Percentiles rank a stretch among this genome's conserved stretches.
phyloP scores from a whole-genome alignment of 148 eudicot species.

The Linanthus parryae region DNA sequence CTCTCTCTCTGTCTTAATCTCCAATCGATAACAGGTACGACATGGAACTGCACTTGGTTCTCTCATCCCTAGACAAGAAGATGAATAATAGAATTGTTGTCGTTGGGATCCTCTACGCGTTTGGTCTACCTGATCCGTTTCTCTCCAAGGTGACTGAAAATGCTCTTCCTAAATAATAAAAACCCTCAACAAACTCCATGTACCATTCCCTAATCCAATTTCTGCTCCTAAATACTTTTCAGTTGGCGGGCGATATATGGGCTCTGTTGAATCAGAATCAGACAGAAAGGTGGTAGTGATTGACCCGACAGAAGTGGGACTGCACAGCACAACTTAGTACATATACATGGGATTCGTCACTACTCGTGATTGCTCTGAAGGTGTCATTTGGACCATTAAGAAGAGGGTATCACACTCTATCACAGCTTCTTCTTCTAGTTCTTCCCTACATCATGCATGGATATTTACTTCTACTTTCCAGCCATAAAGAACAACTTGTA shows the following conservation, averaged over 20 bases:
- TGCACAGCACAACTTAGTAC: background rate
- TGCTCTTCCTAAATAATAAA: too few species aligned
- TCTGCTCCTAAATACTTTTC: too few species aligned
- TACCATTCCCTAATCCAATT: too few species aligned
- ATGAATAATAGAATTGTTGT: background rate
- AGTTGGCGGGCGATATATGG: background rate
- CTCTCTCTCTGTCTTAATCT: too few species aligned
- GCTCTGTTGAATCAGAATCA: background rate
- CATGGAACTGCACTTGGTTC: slow-evolving; percentile 1
- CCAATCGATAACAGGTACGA: slow-evolving; percentile 1
- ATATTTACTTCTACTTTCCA: too few species aligned
- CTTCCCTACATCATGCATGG: too few species aligned
- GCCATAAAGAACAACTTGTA: too few species aligned
- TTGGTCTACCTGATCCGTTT: background rate
- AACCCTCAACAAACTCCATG: too few species aligned
- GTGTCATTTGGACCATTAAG: background rate
- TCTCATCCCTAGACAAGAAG: background rate
- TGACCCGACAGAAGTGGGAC: background rate
- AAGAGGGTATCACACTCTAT: slow-evolving; percentile 4
- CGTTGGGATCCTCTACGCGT: slow-evolving; percentile 1
- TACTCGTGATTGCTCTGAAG: background rate
- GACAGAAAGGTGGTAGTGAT: background rate
- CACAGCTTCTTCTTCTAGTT: too few species aligned
- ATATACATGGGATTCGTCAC: slow-evolving; percentile 5
- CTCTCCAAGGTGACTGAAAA: background rate